Conservation (phyloP, 2,329 filamentous ascomycete species). For the Fusarium sp. region DNA sequence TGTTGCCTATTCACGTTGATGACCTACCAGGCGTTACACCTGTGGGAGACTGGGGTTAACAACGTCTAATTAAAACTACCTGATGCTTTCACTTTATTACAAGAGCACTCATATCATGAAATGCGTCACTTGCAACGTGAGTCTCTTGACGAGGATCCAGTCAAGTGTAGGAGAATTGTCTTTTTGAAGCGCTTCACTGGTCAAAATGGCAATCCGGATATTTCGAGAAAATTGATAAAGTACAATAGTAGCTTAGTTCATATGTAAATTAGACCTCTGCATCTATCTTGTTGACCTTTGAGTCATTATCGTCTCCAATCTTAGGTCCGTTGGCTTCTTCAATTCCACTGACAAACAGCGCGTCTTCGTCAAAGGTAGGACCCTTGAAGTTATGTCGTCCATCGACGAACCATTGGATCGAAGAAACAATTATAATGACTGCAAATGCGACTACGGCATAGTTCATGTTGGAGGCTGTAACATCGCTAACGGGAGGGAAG, state of each 20-base stretch:
- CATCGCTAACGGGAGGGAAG: not conserved
- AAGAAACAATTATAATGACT: not conserved
- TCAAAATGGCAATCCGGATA: too few relatives aligned
- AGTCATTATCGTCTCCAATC: not conserved
- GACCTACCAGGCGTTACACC: fast-evolving
- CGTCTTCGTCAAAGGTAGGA: not conserved
- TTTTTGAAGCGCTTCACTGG: too few relatives aligned
- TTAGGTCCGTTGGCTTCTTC: not conserved
- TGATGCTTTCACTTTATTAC: too few relatives aligned
- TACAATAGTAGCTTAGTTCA: fast-evolving
- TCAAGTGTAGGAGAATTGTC: too few relatives aligned
- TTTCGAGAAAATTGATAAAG: too few relatives aligned
- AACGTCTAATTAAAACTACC: not conserved
- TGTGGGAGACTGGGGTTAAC: not conserved
- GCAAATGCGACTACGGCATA: not conserved
- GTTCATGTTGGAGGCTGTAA: not conserved
- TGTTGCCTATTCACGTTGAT: not conserved
- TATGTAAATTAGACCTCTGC: not conserved
- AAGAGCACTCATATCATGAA: not conserved
- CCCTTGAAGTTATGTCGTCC: not conserved
- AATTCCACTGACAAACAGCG: not conserved
- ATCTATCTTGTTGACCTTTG: not conserved
- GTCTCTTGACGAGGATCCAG: too few relatives aligned
- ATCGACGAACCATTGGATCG: not conserved
- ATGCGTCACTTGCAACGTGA: not conserved